Conservation (phyloP, 345 rosid genomes). For the Eucalyptus cladocalyx region DNA sequence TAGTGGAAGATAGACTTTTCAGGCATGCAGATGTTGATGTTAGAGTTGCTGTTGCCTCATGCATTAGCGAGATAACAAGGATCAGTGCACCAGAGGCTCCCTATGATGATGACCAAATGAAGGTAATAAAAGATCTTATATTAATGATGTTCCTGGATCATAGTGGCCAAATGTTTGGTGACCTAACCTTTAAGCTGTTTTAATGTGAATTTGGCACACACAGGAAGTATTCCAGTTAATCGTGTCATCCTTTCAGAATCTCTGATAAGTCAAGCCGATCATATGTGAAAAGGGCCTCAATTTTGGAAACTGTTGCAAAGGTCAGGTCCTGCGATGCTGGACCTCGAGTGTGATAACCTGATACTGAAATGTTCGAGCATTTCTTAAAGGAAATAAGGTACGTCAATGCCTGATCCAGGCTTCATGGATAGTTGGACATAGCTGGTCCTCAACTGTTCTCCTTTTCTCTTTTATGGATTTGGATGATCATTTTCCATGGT, state of each 20-base stretch:
- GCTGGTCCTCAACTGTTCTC: neutral
- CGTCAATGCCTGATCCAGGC: neutral
- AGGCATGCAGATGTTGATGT: slow-evolving; percentile 63
- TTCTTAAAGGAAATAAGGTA: slow-evolving; percentile 84
- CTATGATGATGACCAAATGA: slow-evolving; percentile 84
- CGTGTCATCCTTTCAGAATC: slow-evolving; percentile 74
- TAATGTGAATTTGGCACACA: neutral
- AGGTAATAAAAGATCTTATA: slow-evolving; percentile 18
- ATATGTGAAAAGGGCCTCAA: slow-evolving; percentile 56
- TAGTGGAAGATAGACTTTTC: slow-evolving; percentile 50
- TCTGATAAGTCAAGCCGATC: slow-evolving; percentile 59
- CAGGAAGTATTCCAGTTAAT: slow-evolving; percentile 90
- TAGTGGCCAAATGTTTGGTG: neutral
- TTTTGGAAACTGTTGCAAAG: slow-evolving; percentile 96
- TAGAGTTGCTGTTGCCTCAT: slow-evolving; percentile 82
- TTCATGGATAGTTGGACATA: neutral
- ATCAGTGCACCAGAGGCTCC: slow-evolving; percentile 99
- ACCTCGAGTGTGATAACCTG: slow-evolving; percentile 86
- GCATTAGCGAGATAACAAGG: slow-evolving; percentile 96
- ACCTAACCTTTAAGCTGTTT: neutral
- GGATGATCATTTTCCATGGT: neutral
- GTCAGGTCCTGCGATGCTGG: slow-evolving; percentile 96
- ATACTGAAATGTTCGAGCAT: slow-evolving; percentile 82
- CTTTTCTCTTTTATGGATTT: neutral
- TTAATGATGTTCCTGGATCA: neutral